phyloP scores from a whole-genome alignment of 495 filamentous ascomycete species.

The Aspergillus biplanus region DNA sequence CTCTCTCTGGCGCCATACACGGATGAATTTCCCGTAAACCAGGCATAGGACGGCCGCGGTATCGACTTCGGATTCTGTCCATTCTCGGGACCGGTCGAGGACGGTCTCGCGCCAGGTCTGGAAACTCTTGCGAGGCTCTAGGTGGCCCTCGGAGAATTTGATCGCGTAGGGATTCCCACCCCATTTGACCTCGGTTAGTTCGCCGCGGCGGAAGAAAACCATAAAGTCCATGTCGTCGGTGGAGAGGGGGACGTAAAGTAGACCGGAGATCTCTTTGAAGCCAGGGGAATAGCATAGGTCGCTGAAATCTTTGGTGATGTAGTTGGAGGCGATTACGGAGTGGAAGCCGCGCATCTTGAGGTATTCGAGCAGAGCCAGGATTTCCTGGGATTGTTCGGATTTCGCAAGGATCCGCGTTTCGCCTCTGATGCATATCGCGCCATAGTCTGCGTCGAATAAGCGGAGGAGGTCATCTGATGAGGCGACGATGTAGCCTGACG shows the following conservation, averaged over 20 bases:
- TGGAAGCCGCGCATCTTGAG: slow-evolving; percentile 74
- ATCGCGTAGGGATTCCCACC: slow-evolving; percentile 94
- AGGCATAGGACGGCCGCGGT: slow-evolving; percentile 87
- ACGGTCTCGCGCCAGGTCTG: slow-evolving; percentile 41
- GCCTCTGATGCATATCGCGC: slow-evolving; percentile 79
- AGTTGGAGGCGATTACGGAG: slow-evolving; percentile 79
- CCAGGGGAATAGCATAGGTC: slow-evolving; percentile 82
- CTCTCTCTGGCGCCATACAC: slow-evolving; percentile 94
- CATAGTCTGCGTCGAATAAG: slow-evolving; percentile 88
- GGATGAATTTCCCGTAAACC: slow-evolving; percentile 89
- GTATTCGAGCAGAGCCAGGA: slow-evolving; percentile 85
- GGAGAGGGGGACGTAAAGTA: slow-evolving; percentile 84
- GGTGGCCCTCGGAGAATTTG: slow-evolving; percentile 36
- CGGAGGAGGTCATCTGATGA: slow-evolving; percentile 86
- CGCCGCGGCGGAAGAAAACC: slow-evolving; percentile 84
- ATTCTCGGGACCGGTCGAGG: slow-evolving; percentile 43
- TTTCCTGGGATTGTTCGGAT: slow-evolving; percentile 77
- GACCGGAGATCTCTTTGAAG: slow-evolving; percentile 75
- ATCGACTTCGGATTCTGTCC: slow-evolving; percentile 66
- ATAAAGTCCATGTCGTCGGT: slow-evolving; percentile 83
- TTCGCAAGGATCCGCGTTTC: slow-evolving; percentile 88
- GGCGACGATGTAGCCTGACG: slow-evolving; percentile 90
- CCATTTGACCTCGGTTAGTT: slow-evolving; percentile 83
- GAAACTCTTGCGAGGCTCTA: slow-evolving; percentile 44
- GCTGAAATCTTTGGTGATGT: slow-evolving; percentile 78